Evolutionary conservation across 257 asterid genomes (phyloP), one percentile per base, ranked within the genome.

Genomic region (Mentha longifolia): DNA sequence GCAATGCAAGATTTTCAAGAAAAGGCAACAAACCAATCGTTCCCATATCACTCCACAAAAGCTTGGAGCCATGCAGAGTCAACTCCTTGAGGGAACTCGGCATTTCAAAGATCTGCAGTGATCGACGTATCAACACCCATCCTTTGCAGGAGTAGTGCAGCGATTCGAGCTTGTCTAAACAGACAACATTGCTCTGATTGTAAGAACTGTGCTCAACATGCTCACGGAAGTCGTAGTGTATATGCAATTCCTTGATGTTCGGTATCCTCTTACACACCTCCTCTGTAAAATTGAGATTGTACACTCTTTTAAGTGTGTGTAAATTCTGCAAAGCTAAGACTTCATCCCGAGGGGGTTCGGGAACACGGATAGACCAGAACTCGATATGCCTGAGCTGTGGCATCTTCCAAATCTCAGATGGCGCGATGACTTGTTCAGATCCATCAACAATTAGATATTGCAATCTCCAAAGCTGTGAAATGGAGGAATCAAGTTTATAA

Each of bases 351-450:
- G 52, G 68, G 4, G 67, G 74, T 22, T 58, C 57, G 1, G 56
- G 47, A 30, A 74, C 49, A 14, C 16, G 37, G 37, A 33, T 33
- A 4, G 9, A 59, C 5, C 10, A 3, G 0, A 69, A 14, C 62
- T 69, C 30, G 15, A 69, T 51, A 69, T 69, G 66, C 66, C 65
- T 22, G 28, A 69, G 74, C 2, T 70, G 49, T 42, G 35, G 20
- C 78, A 74, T 74, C 51, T 56, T 28, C 78, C 78, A 74, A 49
- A 74, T 65, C n/a, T 74, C 67, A 11, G 51, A 0, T 0, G 72
- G 78, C 42, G 67, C 78, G 31, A 35, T 25, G 4, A 65, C 19
- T 15, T 5, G 10, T 0, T 28, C 13, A 25, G 14, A 13, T 5
- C 4, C 13, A 14, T 25, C 3, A 41, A 56, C 6, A 31, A 54